Conservation (phyloP, 2,329 filamentous ascomycete genomes). For the Gaeumannomyces sp. region DNA sequence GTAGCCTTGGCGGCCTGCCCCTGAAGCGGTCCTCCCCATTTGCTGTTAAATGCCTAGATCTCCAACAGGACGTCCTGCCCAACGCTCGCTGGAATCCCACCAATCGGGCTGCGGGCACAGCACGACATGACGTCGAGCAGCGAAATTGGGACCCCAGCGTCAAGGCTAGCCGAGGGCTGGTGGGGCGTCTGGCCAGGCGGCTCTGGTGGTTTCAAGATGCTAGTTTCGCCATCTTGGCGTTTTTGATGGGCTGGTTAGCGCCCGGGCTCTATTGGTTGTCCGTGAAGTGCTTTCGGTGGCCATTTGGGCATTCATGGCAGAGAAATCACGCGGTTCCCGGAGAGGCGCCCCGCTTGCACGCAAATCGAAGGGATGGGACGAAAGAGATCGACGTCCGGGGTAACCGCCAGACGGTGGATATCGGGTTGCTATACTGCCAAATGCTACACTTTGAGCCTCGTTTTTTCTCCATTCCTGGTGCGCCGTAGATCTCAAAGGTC, state of each 20-base stretch:
- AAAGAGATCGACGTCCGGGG: background rate
- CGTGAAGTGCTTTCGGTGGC: background rate
- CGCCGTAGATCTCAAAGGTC: no score
- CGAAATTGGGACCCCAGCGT: background rate
- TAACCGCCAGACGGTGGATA: background rate
- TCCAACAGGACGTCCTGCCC: no score
- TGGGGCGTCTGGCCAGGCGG: background rate
- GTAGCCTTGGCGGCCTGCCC: background rate
- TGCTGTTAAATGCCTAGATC: background rate
- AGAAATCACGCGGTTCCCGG: background rate
- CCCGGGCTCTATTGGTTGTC: no score
- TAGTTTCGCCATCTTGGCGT: background rate
- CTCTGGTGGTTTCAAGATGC: conserved; percentile 1
- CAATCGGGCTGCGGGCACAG: background rate
- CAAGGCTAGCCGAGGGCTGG: background rate
- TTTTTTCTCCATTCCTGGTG: no score
- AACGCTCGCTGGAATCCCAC: background rate
- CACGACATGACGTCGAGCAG: no score
- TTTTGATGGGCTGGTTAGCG: no score
- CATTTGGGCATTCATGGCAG: no score
- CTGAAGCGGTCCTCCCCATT: background rate
- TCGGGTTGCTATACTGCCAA: background rate
- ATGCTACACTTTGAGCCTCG: background rate
- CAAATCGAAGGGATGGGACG: background rate
- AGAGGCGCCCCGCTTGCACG: no score